Base-by-base conservation (phyloP, 805 yeast species). In the Candida peoriensis region DNA sequence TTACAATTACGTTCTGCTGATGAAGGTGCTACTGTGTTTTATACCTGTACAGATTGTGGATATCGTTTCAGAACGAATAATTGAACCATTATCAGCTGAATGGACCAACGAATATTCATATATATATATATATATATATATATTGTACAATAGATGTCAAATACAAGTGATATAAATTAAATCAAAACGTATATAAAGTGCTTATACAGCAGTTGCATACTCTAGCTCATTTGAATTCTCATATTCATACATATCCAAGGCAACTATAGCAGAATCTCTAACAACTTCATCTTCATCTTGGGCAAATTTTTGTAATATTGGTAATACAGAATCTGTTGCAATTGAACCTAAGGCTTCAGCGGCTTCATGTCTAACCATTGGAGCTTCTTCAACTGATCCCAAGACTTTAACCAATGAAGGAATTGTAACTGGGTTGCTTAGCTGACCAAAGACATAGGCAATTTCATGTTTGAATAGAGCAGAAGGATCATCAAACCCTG, bases 341-440 rank as follows among this genome's bases (percentile, higher is more conserved):
- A 93, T 93, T 20, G 95, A 76, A 19, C 98, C 98, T 51, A 94
- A 72, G 18, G 98, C 98, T 66, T 93, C 99, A 18, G 97, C 98
- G 39, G 97, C 98, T 66, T 93, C 99, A 58, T 93, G 99, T 66
- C 99, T 82, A 22, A 94, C 98, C 99, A 93, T 93, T 44, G 94
- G 95, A 34, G 95, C 97, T 66, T 93, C 96, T 12, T 63, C 55
- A 40, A 70, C 74, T 59, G 85, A 76, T 48, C 78, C 78, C 50
- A 94, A 72, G 4, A 93, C 87, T 63, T 85, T 79, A 38, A 87
- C 72, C 43, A 94, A 74, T 15, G 90, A 70, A 25, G 97, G 96
- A 23, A 93, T 95, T 24, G 94, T 80, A 24, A 80, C 85, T 19
- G 97, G 96, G 61, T 85, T 87, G 58, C 95, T 84, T 57, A 93